These are phyloP conservation scores for Apiotrichum siamense DNA, from an alignment of 1,284 basidiomycete species.

Conservation along the genomic window DNA sequence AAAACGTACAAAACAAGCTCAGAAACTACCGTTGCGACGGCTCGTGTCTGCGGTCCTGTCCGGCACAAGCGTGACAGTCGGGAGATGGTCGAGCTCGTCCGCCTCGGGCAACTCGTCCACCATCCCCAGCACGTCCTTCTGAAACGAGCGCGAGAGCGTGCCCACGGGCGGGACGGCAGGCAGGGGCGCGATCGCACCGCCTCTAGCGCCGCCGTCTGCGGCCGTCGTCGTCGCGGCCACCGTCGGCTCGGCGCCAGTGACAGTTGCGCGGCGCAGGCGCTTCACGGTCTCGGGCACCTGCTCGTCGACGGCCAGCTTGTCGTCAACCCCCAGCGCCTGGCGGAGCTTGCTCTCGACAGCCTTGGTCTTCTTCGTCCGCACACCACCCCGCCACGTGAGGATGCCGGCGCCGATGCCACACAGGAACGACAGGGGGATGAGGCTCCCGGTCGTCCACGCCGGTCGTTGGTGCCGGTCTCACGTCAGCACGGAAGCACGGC, in stretches of 20 bases:
- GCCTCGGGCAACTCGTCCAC: constrained; percentile 1
- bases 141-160: neutral
- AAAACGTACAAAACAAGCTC: too few relatives aligned
- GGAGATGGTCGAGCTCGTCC: neutral
- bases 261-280: constrained; percentile 10
- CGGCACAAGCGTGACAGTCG: too few relatives aligned
- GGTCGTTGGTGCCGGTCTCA: constrained; percentile 46
- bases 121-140: neutral
- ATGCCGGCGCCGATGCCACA: constrained; percentile 75
- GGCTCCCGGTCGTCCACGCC: constrained; percentile 55
- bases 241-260: neutral
- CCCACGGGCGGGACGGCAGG: neutral
- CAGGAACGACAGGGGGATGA: constrained; percentile 70
- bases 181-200: neutral
- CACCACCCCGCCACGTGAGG: constrained; percentile 68
- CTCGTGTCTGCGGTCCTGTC: too few relatives aligned
- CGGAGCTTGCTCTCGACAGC: constrained; percentile 66
- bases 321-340: constrained; percentile 55
- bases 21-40: too few relatives aligned
- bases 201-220: too few relatives aligned
- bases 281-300: constrained; percentile 1
- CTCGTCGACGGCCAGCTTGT: constrained; percentile 22
- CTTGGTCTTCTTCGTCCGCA: constrained; percentile 67
- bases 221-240: neutral
- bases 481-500: constrained; percentile 5